Conservation (phyloP, 2,329 filamentous ascomycete species). For the Fusarium miscanthi region DNA sequence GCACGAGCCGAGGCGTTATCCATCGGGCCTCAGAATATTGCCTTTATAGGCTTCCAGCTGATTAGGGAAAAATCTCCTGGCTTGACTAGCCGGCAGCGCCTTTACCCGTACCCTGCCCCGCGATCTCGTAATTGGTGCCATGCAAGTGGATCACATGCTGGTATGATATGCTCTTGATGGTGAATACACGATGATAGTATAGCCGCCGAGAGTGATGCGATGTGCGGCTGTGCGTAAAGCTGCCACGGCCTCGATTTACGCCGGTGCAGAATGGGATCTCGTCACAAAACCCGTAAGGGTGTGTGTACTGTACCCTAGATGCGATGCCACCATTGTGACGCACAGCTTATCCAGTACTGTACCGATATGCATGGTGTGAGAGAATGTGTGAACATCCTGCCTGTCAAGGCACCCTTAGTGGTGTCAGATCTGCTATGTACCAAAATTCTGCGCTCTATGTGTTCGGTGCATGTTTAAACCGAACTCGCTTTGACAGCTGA, state of each 20-base stretch:
- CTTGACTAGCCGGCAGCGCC: constrained; percentile 1
- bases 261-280: constrained; percentile 9
- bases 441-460: not conserved
- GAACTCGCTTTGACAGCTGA: constrained; percentile 1
- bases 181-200: constrained; percentile 14
- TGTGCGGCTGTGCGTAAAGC: constrained; percentile 1
- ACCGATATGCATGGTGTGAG: not conserved
- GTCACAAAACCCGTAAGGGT: not conserved
- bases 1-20: constrained; percentile 24
- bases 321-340: not conserved
- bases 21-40: constrained; percentile 20
- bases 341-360: not conserved
- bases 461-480: not conserved
- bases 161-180: constrained; percentile 9
- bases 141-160: constrained; percentile 42
- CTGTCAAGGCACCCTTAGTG: not conserved
- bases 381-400: not conserved
- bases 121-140: constrained; percentile 38
- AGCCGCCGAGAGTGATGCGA: constrained; percentile 2
- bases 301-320: not conserved
- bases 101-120: constrained; percentile 17
- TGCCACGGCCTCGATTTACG: constrained; percentile 3
- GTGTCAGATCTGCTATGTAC: constrained; percentile 4
- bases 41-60: not conserved
- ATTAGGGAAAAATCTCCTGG: constrained; percentile 5